phyloP scores from a whole-genome alignment of 2,329 filamentous ascomycete species.

The Fusarium falciforme region DNA sequence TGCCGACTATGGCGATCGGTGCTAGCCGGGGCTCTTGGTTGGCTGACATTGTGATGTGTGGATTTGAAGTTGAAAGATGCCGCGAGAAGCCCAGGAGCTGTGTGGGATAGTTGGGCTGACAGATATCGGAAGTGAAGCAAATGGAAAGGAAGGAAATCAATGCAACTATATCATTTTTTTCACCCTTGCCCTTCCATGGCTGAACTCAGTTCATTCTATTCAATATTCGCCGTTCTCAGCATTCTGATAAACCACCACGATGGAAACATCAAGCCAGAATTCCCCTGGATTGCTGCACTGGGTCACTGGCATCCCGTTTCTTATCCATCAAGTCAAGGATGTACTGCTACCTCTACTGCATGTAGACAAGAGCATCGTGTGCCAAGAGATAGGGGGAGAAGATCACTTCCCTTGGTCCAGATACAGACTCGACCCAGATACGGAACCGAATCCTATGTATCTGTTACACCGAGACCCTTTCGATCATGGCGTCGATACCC shows the following conservation, averaged over 20 bases:
- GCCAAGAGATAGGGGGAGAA: neutral
- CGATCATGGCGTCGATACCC: neutral
- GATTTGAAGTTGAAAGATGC: neutral
- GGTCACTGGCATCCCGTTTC: neutral
- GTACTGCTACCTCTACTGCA: neutral
- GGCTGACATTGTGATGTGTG: neutral
- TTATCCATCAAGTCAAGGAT: neutral
- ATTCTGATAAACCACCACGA: neutral
- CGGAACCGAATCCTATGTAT: neutral
- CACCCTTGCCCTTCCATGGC: neutral
- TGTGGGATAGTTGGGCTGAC: neutral
- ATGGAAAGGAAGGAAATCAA: neutral
- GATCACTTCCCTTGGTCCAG: neutral
- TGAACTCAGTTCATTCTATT: neutral
- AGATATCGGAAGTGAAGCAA: neutral
- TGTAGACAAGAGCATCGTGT: neutral
- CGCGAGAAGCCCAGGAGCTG: neutral
- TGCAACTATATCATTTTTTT: neutral
- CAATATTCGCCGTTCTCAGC: neutral
- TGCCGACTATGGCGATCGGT: slow-evolving; percentile 60
- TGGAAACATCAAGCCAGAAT: neutral
- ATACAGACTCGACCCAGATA: neutral
- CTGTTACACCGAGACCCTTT: neutral
- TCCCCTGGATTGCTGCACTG: neutral
- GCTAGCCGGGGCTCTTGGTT: neutral